Evolutionary conservation across 2,329 filamentous ascomycete genomes (phyloP), one percentile per base, ranked within the genome.

Genomic region (Zymoseptoria tritici): DNA sequence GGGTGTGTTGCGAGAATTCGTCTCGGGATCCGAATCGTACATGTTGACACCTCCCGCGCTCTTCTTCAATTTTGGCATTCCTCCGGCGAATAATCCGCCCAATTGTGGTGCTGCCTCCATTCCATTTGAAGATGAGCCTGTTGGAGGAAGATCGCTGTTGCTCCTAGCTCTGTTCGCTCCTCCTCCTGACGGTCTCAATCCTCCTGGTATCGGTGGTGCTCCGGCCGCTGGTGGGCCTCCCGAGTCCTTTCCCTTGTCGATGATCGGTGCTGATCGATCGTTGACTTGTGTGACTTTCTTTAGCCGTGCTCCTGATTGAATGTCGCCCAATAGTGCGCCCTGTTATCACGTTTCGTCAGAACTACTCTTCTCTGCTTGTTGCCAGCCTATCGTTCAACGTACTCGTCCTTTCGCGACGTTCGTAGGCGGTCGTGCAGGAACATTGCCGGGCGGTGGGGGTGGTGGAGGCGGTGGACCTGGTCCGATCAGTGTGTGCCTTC

Each of bases 1-100:
- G 8, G 82, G 84, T 46, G 76, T 79, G 51, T 70, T 74, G 66
- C 74, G 73, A 49, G 65, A 62, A 52, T 74, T 72, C 7, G 82
- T 81, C 70, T 91, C 91, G n/a, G 89, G 85, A 71, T 96, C 92
- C 60, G 90, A 92, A 57, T 79, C 80, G 66, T 82, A 85, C 50
- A 79, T 79, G 56, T 79, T 77, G 31, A 81, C 74, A 54, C 90
- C 92, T 58, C 91, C 89, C 2, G 87, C 83, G 9, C 62, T 68
- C 78, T 95, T 97, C 74, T 90, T 89, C 70, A 99, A 74, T 77
- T 97, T 97, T 2, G 94, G 94, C 84, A 97, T 97, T 46, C 93
- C 94, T 42, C 91, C 92, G 1, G 90, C 91, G 71, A 99, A 96
- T 24, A 99, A 75, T 1, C 94, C 94, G 29, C 80, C 93, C 9